Evolutionary conservation across 371 early-diverging fungal genomes (phyloP), one percentile per base, ranked within the genome.

Genomic region (Circinella minor): DNA sequence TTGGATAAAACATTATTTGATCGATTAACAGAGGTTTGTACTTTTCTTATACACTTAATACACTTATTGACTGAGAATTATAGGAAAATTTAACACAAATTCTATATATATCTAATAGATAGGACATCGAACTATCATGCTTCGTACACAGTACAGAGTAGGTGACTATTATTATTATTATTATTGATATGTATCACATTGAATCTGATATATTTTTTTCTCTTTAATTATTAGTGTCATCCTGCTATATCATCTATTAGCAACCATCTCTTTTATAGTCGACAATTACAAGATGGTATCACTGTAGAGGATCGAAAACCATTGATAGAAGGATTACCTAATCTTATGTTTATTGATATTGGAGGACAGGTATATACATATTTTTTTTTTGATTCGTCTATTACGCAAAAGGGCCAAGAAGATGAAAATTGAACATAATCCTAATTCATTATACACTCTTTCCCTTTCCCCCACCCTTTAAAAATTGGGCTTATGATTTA

Each of bases 1-100:
- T 82, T 95, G 46, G 95, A 95, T 15, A 85, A 94, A 47, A 94
- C 96, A 0, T 71, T 98, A 14, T 98, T 97, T 83, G 93, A 94
- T 70, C 81, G 98, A 61, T 76, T 95, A 39, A 82, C 84, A 0
- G 85, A 89, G 74, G 79, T 85, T 73, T 80, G 81, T 34, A 43
- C 15, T 36, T 54, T 20, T 34, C 10, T 54, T 49, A 14, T 36
- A 20, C 51, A 51, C 51, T 13, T 51, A 13, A 14, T 36, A 20
- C 51, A 51, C 51, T 13, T 51, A 13, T 13, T 15, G 1, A 3
- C 8, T 51, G 6, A n/a, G 1, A 51, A 5, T 5, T 51, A 17
- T 51, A 51, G 5, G 14, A 15, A 51, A 51, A 15, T 4, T 51
- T 13, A 17, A n/a, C 8, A 14, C 51, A 13, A 15, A 17, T 3